phyloP scores from a whole-genome alignment of 2,329 filamentous ascomycete genomes.

The Rachicladosporium sp. region DNA sequence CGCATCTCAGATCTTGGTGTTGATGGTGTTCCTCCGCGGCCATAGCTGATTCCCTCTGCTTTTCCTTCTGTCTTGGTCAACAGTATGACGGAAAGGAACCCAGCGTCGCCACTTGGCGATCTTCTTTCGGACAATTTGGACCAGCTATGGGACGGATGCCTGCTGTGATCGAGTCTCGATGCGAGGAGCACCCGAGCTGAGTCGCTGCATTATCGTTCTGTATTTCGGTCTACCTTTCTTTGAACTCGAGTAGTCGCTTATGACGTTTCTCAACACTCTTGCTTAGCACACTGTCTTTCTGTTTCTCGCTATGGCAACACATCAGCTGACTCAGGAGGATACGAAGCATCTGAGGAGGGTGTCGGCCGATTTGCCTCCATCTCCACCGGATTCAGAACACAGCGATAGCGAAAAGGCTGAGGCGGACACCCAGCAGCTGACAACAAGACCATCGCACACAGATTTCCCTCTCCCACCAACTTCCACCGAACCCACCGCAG shows the following conservation, averaged over 20 bases:
- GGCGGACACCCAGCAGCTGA: conserved; percentile 1
- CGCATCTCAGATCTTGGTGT: too few relatives aligned
- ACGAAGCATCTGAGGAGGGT: conserved; percentile 11
- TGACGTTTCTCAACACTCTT: background rate
- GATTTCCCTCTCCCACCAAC: conserved; percentile 58
- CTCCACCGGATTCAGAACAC: conserved; percentile 25
- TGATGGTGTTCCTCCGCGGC: too few relatives aligned
- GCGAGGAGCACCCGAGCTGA: background rate
- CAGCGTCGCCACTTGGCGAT: too few relatives aligned
- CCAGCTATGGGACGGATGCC: too few relatives aligned
- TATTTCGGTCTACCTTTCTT: too few relatives aligned
- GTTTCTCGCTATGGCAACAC: conserved; percentile 5
- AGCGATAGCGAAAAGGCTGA: conserved; percentile 30
- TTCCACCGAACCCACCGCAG: conserved; percentile 42
- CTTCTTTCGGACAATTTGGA: too few relatives aligned
- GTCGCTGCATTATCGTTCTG: background rate
- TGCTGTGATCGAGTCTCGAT: background rate
- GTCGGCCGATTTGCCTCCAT: conserved; percentile 20
- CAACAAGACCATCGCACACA: background rate
- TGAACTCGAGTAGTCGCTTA: too few relatives aligned
- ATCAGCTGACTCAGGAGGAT: conserved; percentile 10
- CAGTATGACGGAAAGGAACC: too few relatives aligned
- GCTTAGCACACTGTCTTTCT: background rate
- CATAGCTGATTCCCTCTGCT: too few relatives aligned
- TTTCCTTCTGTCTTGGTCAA: too few relatives aligned